A percentile compares a stretch with the other conserved stretches of the same genome.
phyloP scores from a whole-genome alignment of 2,329 filamentous ascomycete genomes.

The Colletotrichum sp. region DNA sequence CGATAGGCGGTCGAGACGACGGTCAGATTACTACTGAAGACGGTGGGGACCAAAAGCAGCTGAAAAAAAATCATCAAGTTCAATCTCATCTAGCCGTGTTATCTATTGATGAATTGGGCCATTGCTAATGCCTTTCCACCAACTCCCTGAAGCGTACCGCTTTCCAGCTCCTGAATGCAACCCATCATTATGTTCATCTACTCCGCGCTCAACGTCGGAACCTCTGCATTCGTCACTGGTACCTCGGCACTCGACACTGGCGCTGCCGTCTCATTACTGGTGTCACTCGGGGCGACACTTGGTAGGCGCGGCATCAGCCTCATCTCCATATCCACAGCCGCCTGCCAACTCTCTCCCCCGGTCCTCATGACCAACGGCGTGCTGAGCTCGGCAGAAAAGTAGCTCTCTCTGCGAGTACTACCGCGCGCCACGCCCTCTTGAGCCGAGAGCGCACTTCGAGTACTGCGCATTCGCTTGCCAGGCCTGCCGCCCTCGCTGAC shows the following conservation, averaged over 20 bases:
- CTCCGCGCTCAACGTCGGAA: not conserved
- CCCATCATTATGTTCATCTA: conserved; percentile 15
- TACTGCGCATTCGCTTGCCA: conserved; percentile 66
- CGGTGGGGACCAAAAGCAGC: not conserved
- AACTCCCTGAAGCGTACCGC: not conserved
- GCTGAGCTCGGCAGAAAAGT: conserved; percentile 70
- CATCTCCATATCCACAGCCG: conserved; percentile 21
- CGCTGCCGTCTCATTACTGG: not conserved
- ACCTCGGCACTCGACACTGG: not conserved
- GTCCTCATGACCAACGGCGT: conserved; percentile 69
- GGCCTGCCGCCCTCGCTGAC: conserved; percentile 61
- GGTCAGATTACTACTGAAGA: not conserved
- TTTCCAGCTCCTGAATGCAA: not conserved
- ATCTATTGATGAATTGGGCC: not conserved
- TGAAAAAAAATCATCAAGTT: not conserved
- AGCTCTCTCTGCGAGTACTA: conserved; percentile 71
- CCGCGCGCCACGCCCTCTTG: conserved; percentile 75
- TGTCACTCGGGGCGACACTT: not conserved
- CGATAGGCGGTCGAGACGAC: not conserved
- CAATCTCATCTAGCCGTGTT: not conserved
- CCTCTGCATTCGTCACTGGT: not conserved
- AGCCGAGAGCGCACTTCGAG: conserved; percentile 76
- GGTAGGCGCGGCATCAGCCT: not conserved
- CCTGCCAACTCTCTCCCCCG: conserved; percentile 49
- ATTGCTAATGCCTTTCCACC: not conserved